These are phyloP conservation scores for Lactarius deliciosus DNA, from an alignment of 768 basidiomycete species.

Conservation along the genomic window DNA sequence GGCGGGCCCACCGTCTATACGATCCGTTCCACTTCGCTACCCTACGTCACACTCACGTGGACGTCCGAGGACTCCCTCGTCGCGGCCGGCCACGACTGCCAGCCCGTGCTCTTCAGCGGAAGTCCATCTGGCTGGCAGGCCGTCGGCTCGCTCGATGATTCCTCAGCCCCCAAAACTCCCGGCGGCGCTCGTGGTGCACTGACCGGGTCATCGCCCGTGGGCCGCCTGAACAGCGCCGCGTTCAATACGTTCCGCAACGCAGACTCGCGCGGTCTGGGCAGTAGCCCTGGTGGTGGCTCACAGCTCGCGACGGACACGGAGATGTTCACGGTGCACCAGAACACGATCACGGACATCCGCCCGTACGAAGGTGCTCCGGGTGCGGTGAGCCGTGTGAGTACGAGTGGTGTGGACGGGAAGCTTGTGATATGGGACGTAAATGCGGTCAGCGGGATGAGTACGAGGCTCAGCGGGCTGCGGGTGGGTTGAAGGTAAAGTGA, in stretches of 20 bases:
- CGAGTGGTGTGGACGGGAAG: slow-evolving; percentile 91
- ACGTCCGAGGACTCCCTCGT: slow-evolving; percentile 78
- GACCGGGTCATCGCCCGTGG: slow-evolving; percentile 47
- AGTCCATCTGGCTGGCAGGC: slow-evolving; percentile 74
- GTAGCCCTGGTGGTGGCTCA: slow-evolving; percentile 37
- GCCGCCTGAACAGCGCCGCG: slow-evolving; percentile 84
- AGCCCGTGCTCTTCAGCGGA: slow-evolving; percentile 85
- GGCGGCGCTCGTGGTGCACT: slow-evolving; percentile 49
- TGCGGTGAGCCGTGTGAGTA: slow-evolving; percentile 74
- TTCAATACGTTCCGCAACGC: slow-evolving; percentile 94
- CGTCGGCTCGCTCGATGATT: slow-evolving; percentile 82
- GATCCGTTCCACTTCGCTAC: slow-evolving; percentile 75
- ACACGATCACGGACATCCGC: slow-evolving; percentile 92
- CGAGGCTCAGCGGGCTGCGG: slow-evolving; percentile 45
- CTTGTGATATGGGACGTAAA: slow-evolving; percentile 88
- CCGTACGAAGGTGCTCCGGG: slow-evolving; percentile 64
- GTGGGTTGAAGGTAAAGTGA: slow-evolving; percentile 31
- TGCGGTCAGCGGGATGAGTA: slow-evolving; percentile 51
- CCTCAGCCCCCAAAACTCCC: slow-evolving; percentile 46
- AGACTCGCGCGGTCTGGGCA: slow-evolving; percentile 65
- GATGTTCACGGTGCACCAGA: slow-evolving; percentile 90
- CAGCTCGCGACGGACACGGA: slow-evolving; percentile 59
- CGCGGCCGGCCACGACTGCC: slow-evolving; percentile 97
- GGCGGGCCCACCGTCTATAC: slow-evolving; percentile 68
- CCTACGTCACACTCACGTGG: slow-evolving; percentile 84